phyloP scores from a whole-genome alignment of 1,284 basidiomycete species.

The Sutorius eximius region DNA sequence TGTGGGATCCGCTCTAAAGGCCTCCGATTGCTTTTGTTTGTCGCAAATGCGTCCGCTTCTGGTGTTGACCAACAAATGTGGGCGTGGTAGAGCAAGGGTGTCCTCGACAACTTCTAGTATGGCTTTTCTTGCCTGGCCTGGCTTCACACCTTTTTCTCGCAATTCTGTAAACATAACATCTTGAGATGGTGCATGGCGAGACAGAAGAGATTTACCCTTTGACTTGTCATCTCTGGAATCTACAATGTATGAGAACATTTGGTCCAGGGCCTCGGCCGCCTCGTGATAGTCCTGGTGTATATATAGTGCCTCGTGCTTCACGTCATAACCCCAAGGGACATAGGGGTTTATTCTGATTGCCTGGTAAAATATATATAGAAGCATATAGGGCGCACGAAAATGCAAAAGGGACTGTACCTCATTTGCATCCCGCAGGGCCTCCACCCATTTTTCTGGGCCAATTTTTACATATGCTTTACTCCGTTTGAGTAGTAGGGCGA shows the following conservation, averaged over 20 bases:
- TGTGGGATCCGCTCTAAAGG: not conserved
- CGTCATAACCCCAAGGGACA: not conserved
- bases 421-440: not conserved
- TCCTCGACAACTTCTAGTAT: not conserved
- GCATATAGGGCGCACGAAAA: not conserved
- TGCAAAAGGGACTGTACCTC: not conserved
- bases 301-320: not conserved
- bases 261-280: slow-evolving; percentile 5
- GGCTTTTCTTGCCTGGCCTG: not conserved
- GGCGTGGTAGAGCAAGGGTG: not conserved
- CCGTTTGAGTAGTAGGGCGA: slow-evolving; percentile 3
- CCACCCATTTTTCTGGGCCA: not conserved
- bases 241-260: not conserved
- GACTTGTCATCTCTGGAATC: not conserved
- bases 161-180: not conserved
- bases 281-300: not conserved
- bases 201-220: not conserved
- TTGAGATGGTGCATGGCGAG: not conserved
- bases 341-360: not conserved
- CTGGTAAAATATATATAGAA: not conserved
- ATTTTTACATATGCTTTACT: not conserved
- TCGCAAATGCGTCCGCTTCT: slow-evolving; percentile 5
- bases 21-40: not conserved
- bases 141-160: not conserved
- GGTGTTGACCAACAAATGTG: slow-evolving; percentile 7